Conservation (phyloP, 805 yeast genomes). For the Spathaspora arborariae region DNA sequence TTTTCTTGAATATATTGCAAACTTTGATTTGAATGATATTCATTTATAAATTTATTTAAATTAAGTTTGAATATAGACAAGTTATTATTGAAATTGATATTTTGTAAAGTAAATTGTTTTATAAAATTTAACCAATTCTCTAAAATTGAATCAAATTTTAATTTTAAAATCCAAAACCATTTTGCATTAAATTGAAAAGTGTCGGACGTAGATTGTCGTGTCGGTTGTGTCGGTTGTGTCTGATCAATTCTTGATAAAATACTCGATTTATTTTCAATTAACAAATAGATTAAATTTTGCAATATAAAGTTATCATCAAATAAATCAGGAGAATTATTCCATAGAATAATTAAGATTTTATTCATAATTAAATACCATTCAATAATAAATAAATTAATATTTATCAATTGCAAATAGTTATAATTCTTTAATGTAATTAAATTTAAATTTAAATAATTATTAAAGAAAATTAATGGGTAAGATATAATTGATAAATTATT, state of each 20-base stretch:
- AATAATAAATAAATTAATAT: constrained; percentile 28
- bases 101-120: constrained; percentile 2
- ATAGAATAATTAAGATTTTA: constrained; percentile 35
- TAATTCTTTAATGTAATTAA: constrained; percentile 19
- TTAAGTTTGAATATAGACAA: constrained; percentile 13
- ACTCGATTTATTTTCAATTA: constrained; percentile 10
- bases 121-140: constrained; percentile 22
- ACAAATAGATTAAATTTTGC: constrained; percentile 23
- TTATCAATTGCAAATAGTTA: constrained; percentile 21
- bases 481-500: constrained; percentile 51
- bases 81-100: constrained; percentile 9
- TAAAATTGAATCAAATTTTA: constrained; percentile 19
- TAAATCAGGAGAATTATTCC: constrained; percentile 10
- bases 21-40: neutral
- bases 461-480: constrained; percentile 44
- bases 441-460: constrained; percentile 14
- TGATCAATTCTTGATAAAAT: neutral
- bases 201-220: constrained; percentile 8
- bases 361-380: constrained; percentile 46
- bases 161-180: constrained; percentile 22
- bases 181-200: constrained; percentile 21
- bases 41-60: constrained; percentile 11
- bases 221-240: neutral
- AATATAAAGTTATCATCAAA: constrained; percentile 23
- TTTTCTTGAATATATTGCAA: constrained; percentile 1